Conservation (phyloP, 1,139 yeast species). For the Suhomyces chickasaworum region DNA sequence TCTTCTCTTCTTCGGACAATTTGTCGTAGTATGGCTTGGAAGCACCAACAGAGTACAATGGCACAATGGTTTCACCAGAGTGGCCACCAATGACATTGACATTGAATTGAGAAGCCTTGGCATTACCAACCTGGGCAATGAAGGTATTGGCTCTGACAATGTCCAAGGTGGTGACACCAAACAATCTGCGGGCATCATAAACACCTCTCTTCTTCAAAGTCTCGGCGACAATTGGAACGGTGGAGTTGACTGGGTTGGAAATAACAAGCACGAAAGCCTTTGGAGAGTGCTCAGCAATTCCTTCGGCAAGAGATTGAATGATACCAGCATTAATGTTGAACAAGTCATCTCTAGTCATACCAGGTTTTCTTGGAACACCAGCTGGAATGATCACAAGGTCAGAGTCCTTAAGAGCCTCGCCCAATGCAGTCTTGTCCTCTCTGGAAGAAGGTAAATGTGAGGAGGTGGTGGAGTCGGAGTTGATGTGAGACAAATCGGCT, state of each 20-base stretch:
- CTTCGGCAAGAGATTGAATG: constrained; percentile 88
- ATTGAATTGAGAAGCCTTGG: constrained; percentile 72
- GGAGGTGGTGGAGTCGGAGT: constrained; percentile 80
- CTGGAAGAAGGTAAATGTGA: constrained; percentile 72
- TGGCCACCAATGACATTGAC: constrained; percentile 94
- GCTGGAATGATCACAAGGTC: constrained; percentile 96
- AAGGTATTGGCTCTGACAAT: constrained; percentile 92
- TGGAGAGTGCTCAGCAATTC: constrained; percentile 84
- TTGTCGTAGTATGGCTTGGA: constrained; percentile 28
- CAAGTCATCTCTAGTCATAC: constrained; percentile 97
- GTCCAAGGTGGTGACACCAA: constrained; percentile 97
- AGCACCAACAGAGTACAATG: constrained; percentile 68
- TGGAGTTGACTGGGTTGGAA: constrained; percentile 97
- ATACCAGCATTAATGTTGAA: constrained; percentile 97
- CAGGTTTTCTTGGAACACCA: constrained; percentile 99
- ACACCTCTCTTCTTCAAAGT: constrained; percentile 84
- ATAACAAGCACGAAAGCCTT: constrained; percentile 85
- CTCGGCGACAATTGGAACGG: constrained; percentile 97
- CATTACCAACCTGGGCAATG: constrained; percentile 64
- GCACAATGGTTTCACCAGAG: constrained; percentile 97
- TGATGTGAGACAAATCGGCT: constrained; percentile 91
- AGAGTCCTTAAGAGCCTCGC: constrained; percentile 72
- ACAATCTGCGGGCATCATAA: constrained; percentile 87
- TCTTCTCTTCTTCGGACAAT: constrained; percentile 29
- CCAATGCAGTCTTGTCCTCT: constrained; percentile 76